phyloP scores from a whole-genome alignment of 2,329 filamentous ascomycete genomes.

The Microascus cirrosus region DNA sequence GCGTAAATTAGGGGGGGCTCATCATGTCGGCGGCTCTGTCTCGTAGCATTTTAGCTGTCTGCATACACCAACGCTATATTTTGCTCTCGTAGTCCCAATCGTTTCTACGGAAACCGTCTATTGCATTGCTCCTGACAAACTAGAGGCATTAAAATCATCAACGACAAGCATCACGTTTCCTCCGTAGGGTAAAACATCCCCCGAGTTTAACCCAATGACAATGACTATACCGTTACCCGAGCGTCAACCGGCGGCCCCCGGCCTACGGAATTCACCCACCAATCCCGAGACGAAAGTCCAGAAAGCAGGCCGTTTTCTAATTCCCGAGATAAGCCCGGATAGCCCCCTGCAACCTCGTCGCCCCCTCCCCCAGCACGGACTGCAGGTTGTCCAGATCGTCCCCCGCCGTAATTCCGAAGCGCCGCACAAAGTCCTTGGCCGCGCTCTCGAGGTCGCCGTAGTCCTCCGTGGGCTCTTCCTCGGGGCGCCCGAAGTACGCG shows the following conservation, averaged over 20 bases:
- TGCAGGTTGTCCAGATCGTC: slow-evolving; percentile 91
- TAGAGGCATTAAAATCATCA: neutral
- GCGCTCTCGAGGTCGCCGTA: slow-evolving; percentile 89
- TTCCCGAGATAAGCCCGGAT: slow-evolving; percentile 54
- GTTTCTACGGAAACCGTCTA: neutral
- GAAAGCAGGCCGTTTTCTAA: slow-evolving; percentile 19
- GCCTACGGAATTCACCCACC: neutral
- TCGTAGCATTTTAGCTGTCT: neutral
- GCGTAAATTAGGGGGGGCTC: neutral
- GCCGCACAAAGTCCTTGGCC: slow-evolving; percentile 90
- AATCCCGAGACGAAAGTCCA: neutral
- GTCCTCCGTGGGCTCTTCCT: slow-evolving; percentile 68
- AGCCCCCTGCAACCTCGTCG: slow-evolving; percentile 68
- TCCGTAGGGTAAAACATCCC: too few relatives aligned
- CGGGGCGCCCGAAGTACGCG: slow-evolving; percentile 90
- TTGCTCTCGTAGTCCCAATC: neutral
- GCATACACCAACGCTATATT: neutral
- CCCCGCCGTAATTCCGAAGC: slow-evolving; percentile 89
- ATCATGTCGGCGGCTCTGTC: neutral
- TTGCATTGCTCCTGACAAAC: neutral
- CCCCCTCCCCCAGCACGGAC: slow-evolving; percentile 74
- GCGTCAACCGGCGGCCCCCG: neutral
- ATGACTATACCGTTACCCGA: neutral
- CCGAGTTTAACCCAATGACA: neutral
- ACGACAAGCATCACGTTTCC: neutral